A percentile compares a stretch with the other conserved stretches of the same genome.
phyloP scores from a whole-genome alignment of 2,329 filamentous ascomycete species.

The Neofusicoccum sp. region DNA sequence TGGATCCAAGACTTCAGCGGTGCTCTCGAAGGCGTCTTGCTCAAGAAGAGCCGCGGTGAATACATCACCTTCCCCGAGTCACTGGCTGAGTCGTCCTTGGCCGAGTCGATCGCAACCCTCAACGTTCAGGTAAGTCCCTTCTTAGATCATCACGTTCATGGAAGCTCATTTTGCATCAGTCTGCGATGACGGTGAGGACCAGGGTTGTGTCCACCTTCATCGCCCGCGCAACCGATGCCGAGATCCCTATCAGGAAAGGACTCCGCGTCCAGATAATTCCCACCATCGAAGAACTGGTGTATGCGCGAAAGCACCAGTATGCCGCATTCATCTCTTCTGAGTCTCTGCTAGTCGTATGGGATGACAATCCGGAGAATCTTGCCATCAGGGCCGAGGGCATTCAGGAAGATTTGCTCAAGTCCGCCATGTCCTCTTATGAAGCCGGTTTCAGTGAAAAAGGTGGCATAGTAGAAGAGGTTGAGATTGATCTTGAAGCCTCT shows the following conservation, averaged over 20 bases:
- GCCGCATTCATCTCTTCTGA: slow-evolving; percentile 74
- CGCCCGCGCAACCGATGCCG: slow-evolving; percentile 41
- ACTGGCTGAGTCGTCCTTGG: slow-evolving; percentile 1
- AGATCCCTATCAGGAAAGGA: slow-evolving; percentile 73
- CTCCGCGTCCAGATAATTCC: slow-evolving; percentile 74
- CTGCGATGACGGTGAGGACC: slow-evolving; percentile 14
- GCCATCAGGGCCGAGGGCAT: slow-evolving; percentile 68
- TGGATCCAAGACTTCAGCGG: slow-evolving; percentile 17
- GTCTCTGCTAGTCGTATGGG: slow-evolving; percentile 74
- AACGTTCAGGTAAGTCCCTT: slow-evolving; percentile 9
- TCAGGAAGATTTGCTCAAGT: slow-evolving; percentile 72
- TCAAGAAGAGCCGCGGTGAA: slow-evolving; percentile 15
- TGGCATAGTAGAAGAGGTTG: slow-evolving; percentile 48
- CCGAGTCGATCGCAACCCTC: slow-evolving; percentile 13
- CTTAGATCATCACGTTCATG: too few species aligned
- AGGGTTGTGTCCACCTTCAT: slow-evolving; percentile 15
- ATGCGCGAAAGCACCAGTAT: slow-evolving; percentile 74
- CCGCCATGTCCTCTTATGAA: slow-evolving; percentile 68
- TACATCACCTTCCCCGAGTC: slow-evolving; percentile 10
- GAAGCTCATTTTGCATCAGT: background rate
- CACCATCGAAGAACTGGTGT: slow-evolving; percentile 66
- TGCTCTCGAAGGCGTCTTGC: slow-evolving; percentile 4
- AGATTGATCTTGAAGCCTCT: slow-evolving; percentile 70
- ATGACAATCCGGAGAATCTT: slow-evolving; percentile 72
- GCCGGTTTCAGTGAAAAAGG: slow-evolving; percentile 51